A percentile compares a stretch with the other conserved stretches of the same genome.
phyloP scores from a whole-genome alignment of 2,329 filamentous ascomycete species.

The Microsporum audouinii region DNA sequence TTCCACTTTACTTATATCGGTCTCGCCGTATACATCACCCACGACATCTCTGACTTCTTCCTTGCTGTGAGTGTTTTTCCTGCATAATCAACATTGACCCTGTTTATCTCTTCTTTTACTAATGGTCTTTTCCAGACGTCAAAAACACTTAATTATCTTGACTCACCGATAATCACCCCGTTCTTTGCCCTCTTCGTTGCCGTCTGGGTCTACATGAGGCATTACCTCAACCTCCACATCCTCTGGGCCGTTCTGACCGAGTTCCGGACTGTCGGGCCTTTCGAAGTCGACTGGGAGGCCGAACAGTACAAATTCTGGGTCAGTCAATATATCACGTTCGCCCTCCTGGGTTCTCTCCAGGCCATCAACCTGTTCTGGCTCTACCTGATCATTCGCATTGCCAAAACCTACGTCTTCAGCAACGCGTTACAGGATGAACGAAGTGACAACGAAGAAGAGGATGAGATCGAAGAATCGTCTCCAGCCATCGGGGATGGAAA shows the following conservation, averaged over 20 bases:
- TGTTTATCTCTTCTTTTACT: neutral
- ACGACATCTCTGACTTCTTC: slow-evolving; percentile 93
- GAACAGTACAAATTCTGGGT: slow-evolving; percentile 41
- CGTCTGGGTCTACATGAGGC: slow-evolving; percentile 81
- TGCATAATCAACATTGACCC: slow-evolving; percentile 1
- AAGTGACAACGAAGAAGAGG: slow-evolving; percentile 35
- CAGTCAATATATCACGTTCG: slow-evolving; percentile 37
- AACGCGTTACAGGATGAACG: slow-evolving; percentile 32
- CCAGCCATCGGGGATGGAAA: neutral
- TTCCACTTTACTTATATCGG: slow-evolving; percentile 98
- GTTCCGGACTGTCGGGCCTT: slow-evolving; percentile 38
- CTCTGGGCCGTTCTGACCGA: slow-evolving; percentile 37
- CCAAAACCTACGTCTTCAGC: slow-evolving; percentile 33
- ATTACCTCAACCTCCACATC: slow-evolving; percentile 48
- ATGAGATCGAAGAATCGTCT: slow-evolving; percentile 18
- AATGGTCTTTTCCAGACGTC: slow-evolving; percentile 51
- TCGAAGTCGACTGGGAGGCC: slow-evolving; percentile 39
- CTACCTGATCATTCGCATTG: slow-evolving; percentile 35
- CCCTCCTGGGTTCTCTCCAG: slow-evolving; percentile 35
- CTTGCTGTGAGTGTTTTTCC: slow-evolving; percentile 55
- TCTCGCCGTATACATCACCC: slow-evolving; percentile 82
- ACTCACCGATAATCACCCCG: slow-evolving; percentile 63
- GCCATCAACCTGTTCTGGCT: slow-evolving; percentile 39
- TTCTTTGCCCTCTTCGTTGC: slow-evolving; percentile 76
- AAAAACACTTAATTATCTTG: slow-evolving; percentile 84